Conservation (phyloP, 768 basidiomycete species). For the Mycena latifolia region DNA sequence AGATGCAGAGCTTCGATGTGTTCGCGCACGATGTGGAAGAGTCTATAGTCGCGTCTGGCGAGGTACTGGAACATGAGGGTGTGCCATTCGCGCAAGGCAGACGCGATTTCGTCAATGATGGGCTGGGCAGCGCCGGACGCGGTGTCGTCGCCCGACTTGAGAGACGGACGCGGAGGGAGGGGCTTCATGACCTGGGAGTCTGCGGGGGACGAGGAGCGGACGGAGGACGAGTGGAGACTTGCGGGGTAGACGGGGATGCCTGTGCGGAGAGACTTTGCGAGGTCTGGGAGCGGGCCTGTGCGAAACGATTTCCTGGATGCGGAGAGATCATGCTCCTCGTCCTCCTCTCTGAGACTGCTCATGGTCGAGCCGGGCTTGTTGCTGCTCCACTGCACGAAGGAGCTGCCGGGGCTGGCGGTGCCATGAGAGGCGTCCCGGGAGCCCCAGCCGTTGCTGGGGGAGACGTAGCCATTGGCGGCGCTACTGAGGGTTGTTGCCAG, state of each 20-base stretch:
- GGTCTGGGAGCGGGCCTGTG: conserved; percentile 80
- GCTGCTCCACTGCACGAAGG: conserved; percentile 58
- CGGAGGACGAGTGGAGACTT: conserved; percentile 65
- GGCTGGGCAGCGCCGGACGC: conserved; percentile 86
- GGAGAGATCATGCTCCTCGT: conserved; percentile 61
- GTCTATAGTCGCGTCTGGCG: conserved; percentile 87
- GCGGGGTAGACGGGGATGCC: conserved; percentile 80
- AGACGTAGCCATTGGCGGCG: conserved; percentile 43
- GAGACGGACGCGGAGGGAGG: conserved; percentile 90
- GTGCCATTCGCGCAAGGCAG: conserved; percentile 97
- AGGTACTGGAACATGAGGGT: conserved; percentile 93
- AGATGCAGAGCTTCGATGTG: conserved; percentile 94
- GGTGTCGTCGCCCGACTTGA: conserved; percentile 96
- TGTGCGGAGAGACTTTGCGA: conserved; percentile 78
- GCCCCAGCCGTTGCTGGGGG: conserved; percentile 30
- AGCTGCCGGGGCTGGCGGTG: conserved; percentile 59
- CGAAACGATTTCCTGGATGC: conserved; percentile 72
- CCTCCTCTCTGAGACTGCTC: conserved; percentile 73
- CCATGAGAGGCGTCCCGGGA: conserved; percentile 44
- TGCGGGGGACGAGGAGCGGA: conserved; percentile 71
- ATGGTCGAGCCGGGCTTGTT: conserved; percentile 59
- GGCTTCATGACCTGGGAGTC: conserved; percentile 78
- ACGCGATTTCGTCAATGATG: conserved; percentile 97
- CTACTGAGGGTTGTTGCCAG: conserved; percentile 70
- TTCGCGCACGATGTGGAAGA: conserved; percentile 87